Percentiles rank a stretch among this genome's conserved stretches.
Conservation (phyloP, 805 yeast genomes). For the Grigorovia yakushimaensis region DNA sequence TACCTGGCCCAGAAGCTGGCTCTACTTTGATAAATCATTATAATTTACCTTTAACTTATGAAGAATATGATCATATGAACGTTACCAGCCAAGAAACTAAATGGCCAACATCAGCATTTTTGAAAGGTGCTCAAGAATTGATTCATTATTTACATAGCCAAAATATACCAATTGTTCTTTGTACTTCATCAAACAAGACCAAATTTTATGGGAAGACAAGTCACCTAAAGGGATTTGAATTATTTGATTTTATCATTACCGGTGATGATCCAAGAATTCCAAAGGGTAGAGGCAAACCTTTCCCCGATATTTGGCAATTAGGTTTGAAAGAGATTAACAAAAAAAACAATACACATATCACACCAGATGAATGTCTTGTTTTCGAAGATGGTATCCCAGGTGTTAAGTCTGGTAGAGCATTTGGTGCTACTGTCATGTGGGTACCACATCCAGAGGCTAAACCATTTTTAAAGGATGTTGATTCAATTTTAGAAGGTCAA, state of each 20-base stretch:
- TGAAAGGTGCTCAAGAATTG: conserved; percentile 81
- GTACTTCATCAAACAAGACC: conserved; percentile 65
- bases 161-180: conserved; percentile 74
- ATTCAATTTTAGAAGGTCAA: conserved; percentile 40
- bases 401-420: conserved; percentile 69
- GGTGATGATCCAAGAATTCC: conserved; percentile 86
- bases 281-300: conserved; percentile 83
- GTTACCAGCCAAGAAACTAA: conserved; percentile 38
- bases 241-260: conserved; percentile 66
- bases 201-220: conserved; percentile 66
- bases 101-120: conserved; percentile 57
- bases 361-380: conserved; percentile 71
- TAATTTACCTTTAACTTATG: conserved; percentile 55
- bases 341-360: conserved; percentile 36
- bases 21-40: conserved; percentile 57
- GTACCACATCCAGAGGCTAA: conserved; percentile 77
- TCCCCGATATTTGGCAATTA: conserved; percentile 83
- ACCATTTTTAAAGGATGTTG: conserved; percentile 43
- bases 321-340: conserved; percentile 69
- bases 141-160: conserved; percentile 41
- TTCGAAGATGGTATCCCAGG: conserved; percentile 97
- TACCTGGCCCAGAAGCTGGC: conserved; percentile 75
- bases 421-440: conserved; percentile 88
- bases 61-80: conserved; percentile 48
- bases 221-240: conserved; percentile 53